Evolutionary conservation across 164 flowering plant genomes (phyloP), one percentile per base, ranked within the genome.

Genomic region (Berberis vulgaris): DNA sequence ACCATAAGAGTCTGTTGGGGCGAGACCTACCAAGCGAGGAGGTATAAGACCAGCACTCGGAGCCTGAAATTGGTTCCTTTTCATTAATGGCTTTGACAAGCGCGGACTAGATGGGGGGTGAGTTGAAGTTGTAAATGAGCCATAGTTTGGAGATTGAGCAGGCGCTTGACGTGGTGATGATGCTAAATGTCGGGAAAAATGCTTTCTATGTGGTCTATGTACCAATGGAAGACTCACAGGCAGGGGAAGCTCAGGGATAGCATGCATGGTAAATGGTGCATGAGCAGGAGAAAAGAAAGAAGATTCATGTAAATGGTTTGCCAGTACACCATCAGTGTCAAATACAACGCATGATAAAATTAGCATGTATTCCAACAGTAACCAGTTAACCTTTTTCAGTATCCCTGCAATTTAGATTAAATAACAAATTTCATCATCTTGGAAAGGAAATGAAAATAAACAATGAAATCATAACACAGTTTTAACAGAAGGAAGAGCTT

Each of bases 61-160:
- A 69, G 79, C 76, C 12, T 55, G 66, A 40, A 60, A 12, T 38
- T 50, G 74, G 59, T 63, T 72, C 73, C 73, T 80, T 72, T 78
- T 79, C 79, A 75, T 80, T 44, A 70, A 72, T 65, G 84, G 83
- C 71, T 70, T 80, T 2, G 96, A 79, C 43, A 84, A 68, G 56
- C 66, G 66, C 59, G 86, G 75, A 69, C 78, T 77, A 38, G 80
- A 53, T 47, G 87, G 84, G 3, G 83, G 78, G 43, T 80, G 88
- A 68, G 74, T 74, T 54, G 76, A 67, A 54, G 81, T 75, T 38
- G 72, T 62, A 3, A 82, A 63, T 0, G 78, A 83, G 52, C 77
- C 82, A 80, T 74, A 77, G 60, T 67, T 52, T 57, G 91, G 91
- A 71, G 88, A 67, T 7, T 68, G 76, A 5, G 80, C 69, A 40